These are phyloP conservation scores for Chaetomium cochliodes DNA, from an alignment of 495 filamentous ascomycete genomes.

Conservation along the genomic window DNA sequence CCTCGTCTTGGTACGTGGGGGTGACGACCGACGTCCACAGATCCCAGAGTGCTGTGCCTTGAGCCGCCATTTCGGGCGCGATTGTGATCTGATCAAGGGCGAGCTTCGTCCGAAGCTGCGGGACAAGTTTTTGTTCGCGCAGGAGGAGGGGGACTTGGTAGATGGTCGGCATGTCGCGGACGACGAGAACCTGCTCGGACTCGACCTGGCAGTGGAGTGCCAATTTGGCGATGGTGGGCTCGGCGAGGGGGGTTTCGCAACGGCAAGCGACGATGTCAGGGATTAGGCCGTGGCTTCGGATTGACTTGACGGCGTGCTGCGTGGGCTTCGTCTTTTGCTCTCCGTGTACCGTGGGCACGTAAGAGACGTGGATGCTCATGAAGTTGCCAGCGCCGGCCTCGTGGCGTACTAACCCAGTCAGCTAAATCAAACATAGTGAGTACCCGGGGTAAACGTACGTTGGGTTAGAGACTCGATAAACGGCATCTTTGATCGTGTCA, in stretches of 20 bases:
- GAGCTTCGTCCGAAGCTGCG: slow-evolving; percentile 59
- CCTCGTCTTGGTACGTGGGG: slow-evolving; percentile 51
- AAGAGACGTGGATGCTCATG: slow-evolving; percentile 78
- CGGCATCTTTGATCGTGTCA: slow-evolving; percentile 44
- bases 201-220: slow-evolving; percentile 84
- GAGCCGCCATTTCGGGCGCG: slow-evolving; percentile 48
- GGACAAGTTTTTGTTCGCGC: slow-evolving; percentile 70
- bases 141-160: slow-evolving; percentile 94
- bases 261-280: slow-evolving; percentile 91
- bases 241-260: slow-evolving; percentile 69
- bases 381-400: slow-evolving; percentile 71
- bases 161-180: slow-evolving; percentile 79
- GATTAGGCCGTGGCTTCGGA: slow-evolving; percentile 74
- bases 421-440: no score
- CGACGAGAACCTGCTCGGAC: slow-evolving; percentile 73
- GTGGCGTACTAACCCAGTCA: slow-evolving; percentile 10
- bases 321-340: slow-evolving; percentile 99
- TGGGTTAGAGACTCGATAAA: slow-evolving; percentile 87
- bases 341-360: slow-evolving; percentile 66
- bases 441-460: slow-evolving; percentile 17
- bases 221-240: slow-evolving; percentile 79
- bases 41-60: slow-evolving; percentile 66
- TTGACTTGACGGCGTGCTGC: slow-evolving; percentile 80
- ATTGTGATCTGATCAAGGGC: slow-evolving; percentile 53
- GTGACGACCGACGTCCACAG: slow-evolving; percentile 70